Evolutionary conservation across 1,284 basidiomycete species (phyloP).

Genomic region (Boletus nobilissimus): DNA sequence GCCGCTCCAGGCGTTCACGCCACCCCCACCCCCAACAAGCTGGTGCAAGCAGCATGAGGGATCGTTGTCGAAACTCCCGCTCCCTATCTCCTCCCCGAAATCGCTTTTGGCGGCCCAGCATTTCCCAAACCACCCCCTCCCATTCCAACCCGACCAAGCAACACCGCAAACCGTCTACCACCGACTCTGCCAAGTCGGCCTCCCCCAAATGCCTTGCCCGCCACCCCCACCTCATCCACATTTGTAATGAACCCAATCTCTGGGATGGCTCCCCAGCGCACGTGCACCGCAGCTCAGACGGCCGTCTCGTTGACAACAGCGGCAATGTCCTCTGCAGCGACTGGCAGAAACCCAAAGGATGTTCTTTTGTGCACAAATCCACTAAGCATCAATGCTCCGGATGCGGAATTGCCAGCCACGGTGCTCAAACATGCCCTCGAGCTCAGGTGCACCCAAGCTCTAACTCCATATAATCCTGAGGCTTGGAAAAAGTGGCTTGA

Average conservation of each 20-base stretch:
- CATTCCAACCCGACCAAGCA: neutral
- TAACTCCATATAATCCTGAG: neutral
- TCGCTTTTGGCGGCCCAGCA: neutral
- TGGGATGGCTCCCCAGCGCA: neutral
- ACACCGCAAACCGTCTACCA: no score
- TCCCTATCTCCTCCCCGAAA: neutral
- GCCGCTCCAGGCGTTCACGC: neutral
- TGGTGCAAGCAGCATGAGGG: neutral
- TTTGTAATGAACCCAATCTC: neutral
- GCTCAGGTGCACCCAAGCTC: neutral
- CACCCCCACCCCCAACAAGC: neutral
- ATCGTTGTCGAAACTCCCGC: neutral
- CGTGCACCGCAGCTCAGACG: rapidly evolving
- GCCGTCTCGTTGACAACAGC: neutral
- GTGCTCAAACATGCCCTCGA: neutral
- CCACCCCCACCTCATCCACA: neutral
- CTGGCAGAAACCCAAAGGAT: neutral
- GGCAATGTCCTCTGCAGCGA: neutral
- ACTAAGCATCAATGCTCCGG: neutral
- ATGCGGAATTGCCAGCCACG: neutral
- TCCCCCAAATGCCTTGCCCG: slow-evolving; percentile 5
- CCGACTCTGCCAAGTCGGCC: neutral
- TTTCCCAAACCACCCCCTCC: neutral
- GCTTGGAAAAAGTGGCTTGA: neutral
- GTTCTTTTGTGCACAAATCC: neutral